Conservation (phyloP, 2,329 filamentous ascomycete genomes). For the Sarocladium kiliense region DNA sequence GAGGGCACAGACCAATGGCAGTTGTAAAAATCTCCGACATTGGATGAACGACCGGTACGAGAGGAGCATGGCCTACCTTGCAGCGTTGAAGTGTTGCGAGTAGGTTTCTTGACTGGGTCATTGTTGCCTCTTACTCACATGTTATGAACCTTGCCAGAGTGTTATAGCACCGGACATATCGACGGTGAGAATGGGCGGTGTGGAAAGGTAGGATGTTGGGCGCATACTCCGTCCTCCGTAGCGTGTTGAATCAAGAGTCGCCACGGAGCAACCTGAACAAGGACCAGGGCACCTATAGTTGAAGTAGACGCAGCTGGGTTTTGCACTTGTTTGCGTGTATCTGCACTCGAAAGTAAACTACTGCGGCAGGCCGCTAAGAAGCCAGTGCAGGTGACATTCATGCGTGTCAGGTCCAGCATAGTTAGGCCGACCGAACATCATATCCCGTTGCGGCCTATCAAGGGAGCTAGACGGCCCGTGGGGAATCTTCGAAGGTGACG, state of each 20-base stretch:
- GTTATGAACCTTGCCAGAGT: too few species aligned
- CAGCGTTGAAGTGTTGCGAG: too few species aligned
- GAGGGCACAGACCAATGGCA: not conserved
- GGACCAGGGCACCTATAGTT: not conserved
- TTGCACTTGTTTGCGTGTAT: too few species aligned
- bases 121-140: not conserved
- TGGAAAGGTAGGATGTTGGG: not conserved
- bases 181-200: not conserved
- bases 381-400: not conserved
- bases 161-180: not conserved
- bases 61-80: too few species aligned
- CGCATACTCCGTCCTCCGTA: not conserved
- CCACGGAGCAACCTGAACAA: not conserved
- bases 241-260: not conserved
- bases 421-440: not conserved
- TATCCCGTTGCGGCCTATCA: not conserved
- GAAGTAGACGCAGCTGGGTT: not conserved
- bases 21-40: constrained; percentile 3
- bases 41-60: too few species aligned
- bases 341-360: not conserved
- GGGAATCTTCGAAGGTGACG: not conserved
- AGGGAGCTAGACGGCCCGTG: not conserved
- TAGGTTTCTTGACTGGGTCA: not conserved
- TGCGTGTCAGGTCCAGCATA: constrained; percentile 5
- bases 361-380: not conserved